phyloP scores from a whole-genome alignment of 345 rosid species.

The Brassica carinata region DNA sequence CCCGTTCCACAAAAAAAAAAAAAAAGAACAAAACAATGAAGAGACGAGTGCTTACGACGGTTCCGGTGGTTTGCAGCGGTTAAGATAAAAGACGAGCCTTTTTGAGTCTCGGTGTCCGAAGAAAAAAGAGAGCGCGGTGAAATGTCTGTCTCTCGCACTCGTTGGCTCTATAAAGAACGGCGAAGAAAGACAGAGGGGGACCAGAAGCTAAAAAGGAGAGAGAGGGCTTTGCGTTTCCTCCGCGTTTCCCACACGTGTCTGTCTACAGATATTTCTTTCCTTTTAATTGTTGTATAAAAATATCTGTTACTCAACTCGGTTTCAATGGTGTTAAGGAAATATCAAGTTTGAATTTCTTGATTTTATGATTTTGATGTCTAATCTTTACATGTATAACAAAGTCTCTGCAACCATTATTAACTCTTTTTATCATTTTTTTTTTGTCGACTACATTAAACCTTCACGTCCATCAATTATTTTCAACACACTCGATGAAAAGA shows the following conservation, averaged over 20 bases:
- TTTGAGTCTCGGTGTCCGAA: constrained; percentile 19
- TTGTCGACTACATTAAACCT: neutral
- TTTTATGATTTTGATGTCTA: neutral
- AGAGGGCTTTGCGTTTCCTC: constrained; percentile 32
- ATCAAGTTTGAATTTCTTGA: neutral
- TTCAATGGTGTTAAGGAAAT: neutral
- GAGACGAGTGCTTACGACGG: constrained; percentile 30
- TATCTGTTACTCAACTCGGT: neutral
- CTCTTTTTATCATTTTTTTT: constrained; percentile 12
- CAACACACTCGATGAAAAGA: neutral
- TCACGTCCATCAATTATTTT: constrained; percentile 14
- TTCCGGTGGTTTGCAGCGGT: constrained; percentile 11
- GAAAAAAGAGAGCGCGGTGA: neutral
- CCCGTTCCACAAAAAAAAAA: neutral
- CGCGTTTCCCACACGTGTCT: constrained; percentile 31
- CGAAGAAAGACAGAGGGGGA: constrained; percentile 28
- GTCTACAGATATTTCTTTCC: neutral
- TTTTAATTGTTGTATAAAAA: neutral
- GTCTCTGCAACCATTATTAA: neutral
- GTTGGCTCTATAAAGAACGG: constrained; percentile 24
- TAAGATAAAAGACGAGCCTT: neutral
- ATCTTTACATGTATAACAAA: neutral
- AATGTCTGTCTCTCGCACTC: constrained; percentile 5
- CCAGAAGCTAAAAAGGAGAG: constrained; percentile 5
- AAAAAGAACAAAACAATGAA: neutral